phyloP scores from a whole-genome alignment of 2,329 filamentous ascomycete genomes.

The Chaetomium olivaceum region DNA sequence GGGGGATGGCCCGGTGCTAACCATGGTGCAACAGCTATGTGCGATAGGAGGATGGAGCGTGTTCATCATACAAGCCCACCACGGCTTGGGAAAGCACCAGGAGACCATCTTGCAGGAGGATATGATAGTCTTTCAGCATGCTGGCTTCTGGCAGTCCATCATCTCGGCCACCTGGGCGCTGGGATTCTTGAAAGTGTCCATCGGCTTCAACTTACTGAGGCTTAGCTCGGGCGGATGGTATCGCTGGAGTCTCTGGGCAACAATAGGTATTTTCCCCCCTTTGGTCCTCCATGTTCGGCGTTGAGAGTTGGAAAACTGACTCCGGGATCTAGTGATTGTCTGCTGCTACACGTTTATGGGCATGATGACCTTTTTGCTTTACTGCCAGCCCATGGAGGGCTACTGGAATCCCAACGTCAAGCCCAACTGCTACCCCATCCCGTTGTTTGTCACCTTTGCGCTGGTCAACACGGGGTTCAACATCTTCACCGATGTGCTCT shows the following conservation, averaged over 20 bases:
- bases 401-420: conserved; percentile 30
- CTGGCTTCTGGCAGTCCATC: conserved; percentile 49
- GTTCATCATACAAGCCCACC: conserved; percentile 46
- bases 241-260: conserved; percentile 31
- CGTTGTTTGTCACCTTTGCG: conserved; percentile 41
- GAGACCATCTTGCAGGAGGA: conserved; percentile 40
- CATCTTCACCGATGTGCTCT: conserved; percentile 47
- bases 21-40: conserved; percentile 31
- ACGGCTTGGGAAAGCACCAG: conserved; percentile 51
- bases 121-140: conserved; percentile 41
- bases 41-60: conserved; percentile 36
- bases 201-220: conserved; percentile 29
- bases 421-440: conserved; percentile 27
- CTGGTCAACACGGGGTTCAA: conserved; percentile 45
- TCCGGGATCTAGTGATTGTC: conserved; percentile 26
- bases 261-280: conserved; percentile 24
- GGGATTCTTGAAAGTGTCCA: conserved; percentile 30
- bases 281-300: not conserved
- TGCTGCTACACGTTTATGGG: conserved; percentile 31
- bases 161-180: conserved; percentile 40
- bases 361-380: conserved; percentile 31
- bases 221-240: conserved; percentile 34
- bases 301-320: not conserved
- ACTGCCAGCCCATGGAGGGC: conserved; percentile 31
- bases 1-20: not conserved